Evolutionary conservation across 2,329 filamentous ascomycete genomes (phyloP).

Genomic region (Aspergillus amoenus): DNA sequence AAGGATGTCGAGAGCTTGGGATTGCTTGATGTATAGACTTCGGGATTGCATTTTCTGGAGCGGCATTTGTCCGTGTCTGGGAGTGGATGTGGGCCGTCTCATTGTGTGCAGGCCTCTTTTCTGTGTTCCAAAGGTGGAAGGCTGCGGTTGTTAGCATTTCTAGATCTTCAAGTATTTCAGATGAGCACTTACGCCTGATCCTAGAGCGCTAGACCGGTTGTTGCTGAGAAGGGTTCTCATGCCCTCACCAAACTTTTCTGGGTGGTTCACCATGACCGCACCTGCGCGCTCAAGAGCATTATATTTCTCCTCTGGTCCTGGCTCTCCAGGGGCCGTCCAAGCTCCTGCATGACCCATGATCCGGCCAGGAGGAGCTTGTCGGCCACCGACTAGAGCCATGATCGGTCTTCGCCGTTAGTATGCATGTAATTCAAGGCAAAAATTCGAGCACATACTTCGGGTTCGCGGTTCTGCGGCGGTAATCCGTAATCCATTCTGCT

Average conservation of each 20-base stretch:
- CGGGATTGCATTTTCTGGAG: constrained; percentile 43
- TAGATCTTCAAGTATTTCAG: neutral
- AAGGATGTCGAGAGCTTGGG: constrained; percentile 57
- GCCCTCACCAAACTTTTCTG: constrained; percentile 69
- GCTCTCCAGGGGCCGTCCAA: constrained; percentile 66
- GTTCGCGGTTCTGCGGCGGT: constrained; percentile 55
- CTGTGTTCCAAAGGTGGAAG: constrained; percentile 24
- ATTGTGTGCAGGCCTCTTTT: constrained; percentile 56
- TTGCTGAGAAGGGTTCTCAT: constrained; percentile 61
- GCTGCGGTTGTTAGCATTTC: constrained; percentile 15
- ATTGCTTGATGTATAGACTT: constrained; percentile 55
- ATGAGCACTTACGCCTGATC: constrained; percentile 23
- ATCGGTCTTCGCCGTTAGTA: constrained; percentile 58
- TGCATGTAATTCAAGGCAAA: neutral
- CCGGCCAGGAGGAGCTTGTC: constrained; percentile 60
- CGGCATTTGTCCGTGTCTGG: neutral
- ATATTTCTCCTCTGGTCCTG: constrained; percentile 64
- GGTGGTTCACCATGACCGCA: constrained; percentile 71
- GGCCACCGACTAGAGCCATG: constrained; percentile 68
- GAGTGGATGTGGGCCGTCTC: constrained; percentile 26
- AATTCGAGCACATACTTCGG: constrained; percentile 57
- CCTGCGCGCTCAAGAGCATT: constrained; percentile 65
- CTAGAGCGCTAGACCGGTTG: constrained; percentile 31
- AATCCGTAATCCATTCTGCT: constrained; percentile 70
- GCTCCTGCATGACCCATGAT: constrained; percentile 82